Percentiles rank a stretch among this genome's conserved stretches.
These are phyloP conservation scores for Basidiobolus heterosporus DNA, from an alignment of 371 early-diverging fungal species.

Conservation along the genomic window DNA sequence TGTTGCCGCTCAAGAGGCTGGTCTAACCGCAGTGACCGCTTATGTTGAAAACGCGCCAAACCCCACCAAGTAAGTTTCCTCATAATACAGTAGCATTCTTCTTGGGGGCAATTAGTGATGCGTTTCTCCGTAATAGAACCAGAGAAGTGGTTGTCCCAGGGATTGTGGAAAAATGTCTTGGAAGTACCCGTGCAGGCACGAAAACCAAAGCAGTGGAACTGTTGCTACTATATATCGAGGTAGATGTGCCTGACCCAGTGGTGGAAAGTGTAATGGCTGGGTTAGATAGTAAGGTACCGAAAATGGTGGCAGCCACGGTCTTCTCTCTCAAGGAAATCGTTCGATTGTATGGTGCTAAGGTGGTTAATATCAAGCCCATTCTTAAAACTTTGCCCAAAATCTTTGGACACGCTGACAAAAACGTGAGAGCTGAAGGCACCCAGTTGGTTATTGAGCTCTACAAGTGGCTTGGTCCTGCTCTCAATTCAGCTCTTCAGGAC, in stretches of 20 bases:
- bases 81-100: background rate
- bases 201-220: conserved; percentile 62
- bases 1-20: conserved; percentile 82
- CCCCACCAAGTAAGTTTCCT: conserved; percentile 37
- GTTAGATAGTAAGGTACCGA: conserved; percentile 76
- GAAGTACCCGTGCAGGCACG: conserved; percentile 65
- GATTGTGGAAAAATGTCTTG: conserved; percentile 76
- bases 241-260: conserved; percentile 66
- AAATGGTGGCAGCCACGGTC: conserved; percentile 66
- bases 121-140: conserved; percentile 20
- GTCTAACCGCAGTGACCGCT: conserved; percentile 48
- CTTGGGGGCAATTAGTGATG: background rate
- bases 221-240: conserved; percentile 69
- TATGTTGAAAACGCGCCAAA: conserved; percentile 71
- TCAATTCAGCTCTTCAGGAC: conserved; percentile 40
- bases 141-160: conserved; percentile 58
- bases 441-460: conserved; percentile 60
- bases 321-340: conserved; percentile 53
- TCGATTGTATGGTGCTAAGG: conserved; percentile 62
- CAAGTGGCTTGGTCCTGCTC: conserved; percentile 62
- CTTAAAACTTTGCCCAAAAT: conserved; percentile 71
- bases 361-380: conserved; percentile 60
- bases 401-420: conserved; percentile 84
- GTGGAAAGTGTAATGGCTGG: conserved; percentile 61
- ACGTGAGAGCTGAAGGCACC: conserved; percentile 68